Percentiles rank a stretch among this genome's conserved stretches.
Conservation (phyloP, 2,329 filamentous ascomycete species). For the Penicillium sp. region DNA sequence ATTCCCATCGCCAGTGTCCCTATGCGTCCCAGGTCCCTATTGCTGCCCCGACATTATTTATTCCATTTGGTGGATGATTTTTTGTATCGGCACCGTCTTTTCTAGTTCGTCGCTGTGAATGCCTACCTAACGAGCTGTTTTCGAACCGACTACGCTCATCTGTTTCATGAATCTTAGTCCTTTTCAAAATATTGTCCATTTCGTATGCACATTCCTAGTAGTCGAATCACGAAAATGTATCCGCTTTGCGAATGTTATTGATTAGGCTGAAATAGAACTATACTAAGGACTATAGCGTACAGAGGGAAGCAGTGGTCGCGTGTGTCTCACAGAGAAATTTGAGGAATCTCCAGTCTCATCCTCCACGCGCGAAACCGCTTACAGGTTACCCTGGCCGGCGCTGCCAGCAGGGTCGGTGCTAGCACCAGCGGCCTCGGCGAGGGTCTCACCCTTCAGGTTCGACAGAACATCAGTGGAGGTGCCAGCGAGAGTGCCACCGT, state of each 20-base stretch:
- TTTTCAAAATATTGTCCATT: too few species aligned
- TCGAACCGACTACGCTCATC: too few species aligned
- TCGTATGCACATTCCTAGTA: not conserved
- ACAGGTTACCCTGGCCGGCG: slow-evolving; percentile 5
- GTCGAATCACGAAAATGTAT: not conserved
- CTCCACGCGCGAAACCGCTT: not conserved
- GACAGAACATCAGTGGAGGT: not conserved
- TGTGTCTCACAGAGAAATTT: not conserved
- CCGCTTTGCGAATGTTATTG: too few species aligned
- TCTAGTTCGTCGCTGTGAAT: too few species aligned
- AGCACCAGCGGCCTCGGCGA: not conserved
- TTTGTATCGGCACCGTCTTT: too few species aligned
- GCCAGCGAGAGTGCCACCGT: not conserved
- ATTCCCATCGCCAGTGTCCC: too few species aligned
- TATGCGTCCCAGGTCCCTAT: too few species aligned
- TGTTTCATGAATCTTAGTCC: too few species aligned
- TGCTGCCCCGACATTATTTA: too few species aligned
- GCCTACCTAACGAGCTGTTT: too few species aligned
- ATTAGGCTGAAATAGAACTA: not conserved
- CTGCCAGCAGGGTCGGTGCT: slow-evolving; percentile 3
- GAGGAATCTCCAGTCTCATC: not conserved
- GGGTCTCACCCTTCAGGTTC: slow-evolving; percentile 1
- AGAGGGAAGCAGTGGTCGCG: not conserved
- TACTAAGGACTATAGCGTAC: not conserved
- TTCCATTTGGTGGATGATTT: too few species aligned